These are phyloP conservation scores for Pyrenula aspistea DNA, from an alignment of 495 filamentous ascomycete species.

Conservation along the genomic window DNA sequence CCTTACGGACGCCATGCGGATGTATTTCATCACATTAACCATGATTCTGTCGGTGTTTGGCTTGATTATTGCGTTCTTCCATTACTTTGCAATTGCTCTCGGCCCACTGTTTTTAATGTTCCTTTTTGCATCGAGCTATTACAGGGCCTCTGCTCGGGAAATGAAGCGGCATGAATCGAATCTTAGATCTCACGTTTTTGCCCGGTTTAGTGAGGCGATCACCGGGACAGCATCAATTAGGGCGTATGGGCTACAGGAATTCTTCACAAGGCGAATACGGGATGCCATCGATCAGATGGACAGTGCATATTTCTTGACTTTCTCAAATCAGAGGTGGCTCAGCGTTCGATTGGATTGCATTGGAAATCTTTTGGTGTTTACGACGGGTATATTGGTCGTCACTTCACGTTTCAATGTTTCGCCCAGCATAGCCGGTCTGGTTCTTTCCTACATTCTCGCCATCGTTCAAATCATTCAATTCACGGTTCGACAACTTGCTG, in stretches of 20 bases:
- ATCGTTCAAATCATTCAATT: slow-evolving; percentile 97
- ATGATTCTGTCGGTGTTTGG: slow-evolving; percentile 71
- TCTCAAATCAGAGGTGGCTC: slow-evolving; percentile 88
- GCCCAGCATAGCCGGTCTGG: slow-evolving; percentile 75
- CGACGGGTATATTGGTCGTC: slow-evolving; percentile 79
- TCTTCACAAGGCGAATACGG: slow-evolving; percentile 58
- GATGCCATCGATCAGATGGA: slow-evolving; percentile 80
- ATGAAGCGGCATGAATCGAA: slow-evolving; percentile 90
- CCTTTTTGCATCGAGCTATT: slow-evolving; percentile 75
- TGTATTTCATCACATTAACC: slow-evolving; percentile 78
- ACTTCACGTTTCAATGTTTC: slow-evolving; percentile 82
- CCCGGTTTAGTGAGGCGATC: slow-evolving; percentile 83
- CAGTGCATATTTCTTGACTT: slow-evolving; percentile 86
- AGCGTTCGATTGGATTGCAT: slow-evolving; percentile 74
- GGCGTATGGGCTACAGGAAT: slow-evolving; percentile 69
- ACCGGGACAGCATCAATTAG: slow-evolving; percentile 74
- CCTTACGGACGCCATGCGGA: slow-evolving; percentile 78
- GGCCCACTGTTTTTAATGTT: slow-evolving; percentile 72
- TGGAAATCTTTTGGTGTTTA: slow-evolving; percentile 71
- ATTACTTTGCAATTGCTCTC: slow-evolving; percentile 85
- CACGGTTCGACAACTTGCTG: slow-evolving; percentile 84
- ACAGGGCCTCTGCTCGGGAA: slow-evolving; percentile 80
- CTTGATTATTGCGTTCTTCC: slow-evolving; percentile 84
- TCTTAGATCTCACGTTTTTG: slow-evolving; percentile 74
- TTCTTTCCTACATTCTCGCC: slow-evolving; percentile 81